Conservation (phyloP, 2,329 filamentous ascomycete species). For the Thermothelomyces thermophilus region DNA sequence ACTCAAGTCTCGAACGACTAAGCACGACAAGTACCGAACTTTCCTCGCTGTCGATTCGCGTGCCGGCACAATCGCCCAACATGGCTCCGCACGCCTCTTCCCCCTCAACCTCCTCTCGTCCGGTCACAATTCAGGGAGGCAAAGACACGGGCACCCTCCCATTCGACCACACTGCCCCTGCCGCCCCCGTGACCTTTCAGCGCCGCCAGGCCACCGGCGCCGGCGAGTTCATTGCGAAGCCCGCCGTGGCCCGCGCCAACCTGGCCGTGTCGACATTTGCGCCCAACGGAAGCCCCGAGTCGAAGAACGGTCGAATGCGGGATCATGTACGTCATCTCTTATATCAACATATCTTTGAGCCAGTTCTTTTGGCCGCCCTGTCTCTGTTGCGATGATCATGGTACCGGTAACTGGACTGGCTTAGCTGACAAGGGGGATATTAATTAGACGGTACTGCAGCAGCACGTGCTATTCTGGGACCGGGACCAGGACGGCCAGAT, state of each 20-base stretch:
- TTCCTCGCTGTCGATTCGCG: too few species aligned
- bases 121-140: too few species aligned
- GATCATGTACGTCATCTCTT: slow-evolving; percentile 18
- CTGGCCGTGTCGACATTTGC: slow-evolving; percentile 13
- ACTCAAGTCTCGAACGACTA: too few species aligned
- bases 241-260: slow-evolving; percentile 20
- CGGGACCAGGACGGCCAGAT: slow-evolving; percentile 36
- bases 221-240: slow-evolving; percentile 13
- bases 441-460: slow-evolving; percentile 32
- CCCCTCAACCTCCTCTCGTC: too few species aligned
- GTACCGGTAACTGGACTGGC: neutral
- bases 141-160: neutral
- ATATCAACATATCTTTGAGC: too few species aligned
- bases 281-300: slow-evolving; percentile 15
- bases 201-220: slow-evolving; percentile 15
- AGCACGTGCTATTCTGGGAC: slow-evolving; percentile 39
- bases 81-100: too few species aligned
- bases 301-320: neutral
- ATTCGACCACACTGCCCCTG: slow-evolving; percentile 12
- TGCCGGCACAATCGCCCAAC: too few species aligned
- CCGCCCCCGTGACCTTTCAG: slow-evolving; percentile 8
- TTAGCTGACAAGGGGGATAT: neutral
- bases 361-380: too few species aligned
- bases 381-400: too few species aligned
- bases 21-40: too few species aligned